Conservation (phyloP, 805 yeast species). For the Saccharomycopsis fermentans region DNA sequence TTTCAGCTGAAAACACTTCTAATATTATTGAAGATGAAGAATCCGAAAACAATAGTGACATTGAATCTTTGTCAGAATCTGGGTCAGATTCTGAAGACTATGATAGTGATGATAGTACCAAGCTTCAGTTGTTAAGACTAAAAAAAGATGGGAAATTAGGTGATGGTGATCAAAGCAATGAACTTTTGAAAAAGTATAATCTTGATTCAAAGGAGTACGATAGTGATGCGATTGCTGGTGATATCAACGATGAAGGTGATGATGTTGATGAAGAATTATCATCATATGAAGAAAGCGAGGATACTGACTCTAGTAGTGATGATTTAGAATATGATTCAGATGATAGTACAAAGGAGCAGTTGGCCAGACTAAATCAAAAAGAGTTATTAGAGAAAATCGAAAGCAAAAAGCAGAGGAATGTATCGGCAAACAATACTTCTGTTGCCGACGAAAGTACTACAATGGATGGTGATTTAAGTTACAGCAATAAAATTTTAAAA, state of each 20-base stretch:
- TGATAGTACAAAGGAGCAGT: conserved; percentile 16
- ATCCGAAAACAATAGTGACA: neutral
- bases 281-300: conserved; percentile 6
- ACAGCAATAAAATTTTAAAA: neutral
- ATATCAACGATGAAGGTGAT: neutral
- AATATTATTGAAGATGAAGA: conserved; percentile 5
- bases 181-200: conserved; percentile 6
- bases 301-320: neutral
- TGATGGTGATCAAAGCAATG: neutral
- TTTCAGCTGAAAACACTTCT: neutral
- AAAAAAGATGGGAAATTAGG: conserved; percentile 12
- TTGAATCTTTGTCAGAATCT: neutral
- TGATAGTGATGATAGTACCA: conserved; percentile 18
- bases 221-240: neutral
- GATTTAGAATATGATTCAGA: conserved; percentile 9
- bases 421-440: neutral
- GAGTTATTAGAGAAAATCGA: neutral
- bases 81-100: neutral
- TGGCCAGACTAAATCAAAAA: conserved; percentile 4
- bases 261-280: neutral
- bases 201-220: neutral
- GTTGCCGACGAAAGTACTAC: neutral
- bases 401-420: neutral
- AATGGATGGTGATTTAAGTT: neutral
- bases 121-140: conserved; percentile 10